Conservation (phyloP, 164 flowering plant genomes). For the Amborella trichopoda region DNA sequence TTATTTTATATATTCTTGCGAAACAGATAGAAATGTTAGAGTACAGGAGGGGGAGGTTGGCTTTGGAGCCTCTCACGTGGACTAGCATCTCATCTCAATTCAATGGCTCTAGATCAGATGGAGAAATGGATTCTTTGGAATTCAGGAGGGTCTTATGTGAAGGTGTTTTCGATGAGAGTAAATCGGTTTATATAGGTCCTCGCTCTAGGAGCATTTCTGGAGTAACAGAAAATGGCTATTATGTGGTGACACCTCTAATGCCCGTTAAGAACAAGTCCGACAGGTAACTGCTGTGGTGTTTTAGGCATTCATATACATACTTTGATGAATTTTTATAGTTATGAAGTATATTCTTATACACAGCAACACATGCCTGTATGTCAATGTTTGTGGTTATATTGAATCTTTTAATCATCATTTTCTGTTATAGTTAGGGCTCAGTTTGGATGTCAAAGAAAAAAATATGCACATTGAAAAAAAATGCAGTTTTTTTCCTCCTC, state of each 20-base stretch:
- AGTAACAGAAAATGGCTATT: slow-evolving; percentile 92
- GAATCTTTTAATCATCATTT: too few species aligned
- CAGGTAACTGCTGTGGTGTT: slow-evolving; percentile 33
- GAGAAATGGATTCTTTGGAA: slow-evolving; percentile 37
- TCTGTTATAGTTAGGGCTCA: too few species aligned
- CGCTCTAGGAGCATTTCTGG: slow-evolving; percentile 95
- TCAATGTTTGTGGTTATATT: too few species aligned
- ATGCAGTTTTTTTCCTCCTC: too few species aligned
- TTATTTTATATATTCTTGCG: too few species aligned
- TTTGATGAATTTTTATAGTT: too few species aligned
- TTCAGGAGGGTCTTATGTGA: slow-evolving; percentile 60
- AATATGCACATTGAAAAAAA: too few species aligned
- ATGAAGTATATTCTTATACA: too few species aligned
- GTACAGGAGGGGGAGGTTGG: slow-evolving; percentile 37
- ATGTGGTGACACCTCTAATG: slow-evolving; percentile 68
- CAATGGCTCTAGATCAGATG: slow-evolving; percentile 5
- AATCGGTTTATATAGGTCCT: slow-evolving; percentile 77
- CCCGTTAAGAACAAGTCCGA: slow-evolving; percentile 37
- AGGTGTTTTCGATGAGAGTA: slow-evolving; percentile 77
- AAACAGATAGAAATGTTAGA: slow-evolving; percentile 52
- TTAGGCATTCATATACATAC: too few species aligned
- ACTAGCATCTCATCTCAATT: slow-evolving; percentile 12
- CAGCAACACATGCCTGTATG: too few species aligned
- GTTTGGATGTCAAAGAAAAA: too few species aligned
- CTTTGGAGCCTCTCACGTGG: slow-evolving; percentile 33